A percentile compares a stretch with the other conserved stretches of the same genome.
These are phyloP conservation scores for Fraxinus floribunda DNA, from an alignment of 305 asterid genomes.

Conservation along the genomic window DNA sequence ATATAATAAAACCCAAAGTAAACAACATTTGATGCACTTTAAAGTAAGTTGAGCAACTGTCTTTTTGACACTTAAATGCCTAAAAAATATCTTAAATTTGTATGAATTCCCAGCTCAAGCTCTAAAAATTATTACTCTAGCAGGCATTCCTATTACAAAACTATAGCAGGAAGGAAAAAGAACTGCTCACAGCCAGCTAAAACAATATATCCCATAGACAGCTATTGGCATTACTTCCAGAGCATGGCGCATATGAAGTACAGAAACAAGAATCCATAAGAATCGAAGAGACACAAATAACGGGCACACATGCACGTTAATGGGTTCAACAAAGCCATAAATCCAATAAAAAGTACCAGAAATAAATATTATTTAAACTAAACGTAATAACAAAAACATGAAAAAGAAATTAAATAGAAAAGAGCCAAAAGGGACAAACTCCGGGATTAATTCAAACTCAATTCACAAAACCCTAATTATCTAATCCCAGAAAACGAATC, in stretches of 20 bases:
- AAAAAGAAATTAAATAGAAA: background rate
- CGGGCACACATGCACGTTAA: slow-evolving; percentile 14
- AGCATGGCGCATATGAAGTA: background rate
- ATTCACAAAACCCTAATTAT: slow-evolving; percentile 1
- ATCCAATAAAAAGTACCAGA: slow-evolving; percentile 4
- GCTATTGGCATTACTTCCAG: slow-evolving; percentile 9
- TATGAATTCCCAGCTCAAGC: slow-evolving; percentile 15
- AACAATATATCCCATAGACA: background rate
- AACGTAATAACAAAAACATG: slow-evolving; percentile 14
- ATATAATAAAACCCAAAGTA: background rate
- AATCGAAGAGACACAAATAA: slow-evolving; percentile 12
- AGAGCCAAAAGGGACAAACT: background rate
- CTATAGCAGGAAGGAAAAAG: slow-evolving; percentile 8
- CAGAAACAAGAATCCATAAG: slow-evolving; percentile 10
- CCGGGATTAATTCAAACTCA: background rate
- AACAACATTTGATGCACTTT: background rate
- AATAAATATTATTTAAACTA: background rate
- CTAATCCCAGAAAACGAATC: slow-evolving; percentile 6
- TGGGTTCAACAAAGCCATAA: slow-evolving; percentile 17
- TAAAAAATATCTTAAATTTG: background rate
- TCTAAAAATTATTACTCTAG: background rate
- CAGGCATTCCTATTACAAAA: slow-evolving; percentile 10
- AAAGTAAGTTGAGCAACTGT: slow-evolving; percentile 4
- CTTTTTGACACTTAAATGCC: slow-evolving; percentile 6
- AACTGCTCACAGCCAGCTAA: background rate